Conservation (phyloP, 2,329 filamentous ascomycete species). For the Trichoderma asperellum region DNA sequence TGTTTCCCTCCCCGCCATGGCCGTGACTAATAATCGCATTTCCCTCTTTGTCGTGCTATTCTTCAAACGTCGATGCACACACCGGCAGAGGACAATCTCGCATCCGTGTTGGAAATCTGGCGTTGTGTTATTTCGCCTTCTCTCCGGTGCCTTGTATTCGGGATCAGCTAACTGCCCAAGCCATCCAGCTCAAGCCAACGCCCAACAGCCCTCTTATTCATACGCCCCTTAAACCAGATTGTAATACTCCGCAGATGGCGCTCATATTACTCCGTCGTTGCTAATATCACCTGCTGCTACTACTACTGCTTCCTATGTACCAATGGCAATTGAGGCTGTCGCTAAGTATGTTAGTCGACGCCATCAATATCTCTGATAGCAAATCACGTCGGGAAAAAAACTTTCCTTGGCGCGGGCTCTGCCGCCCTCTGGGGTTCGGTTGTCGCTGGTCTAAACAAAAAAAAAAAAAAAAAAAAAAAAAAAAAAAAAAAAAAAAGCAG, state of each 20-base stretch:
- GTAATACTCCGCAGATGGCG: neutral
- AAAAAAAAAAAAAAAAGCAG: neutral
- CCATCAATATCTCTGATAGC: neutral
- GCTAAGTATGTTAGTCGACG: neutral
- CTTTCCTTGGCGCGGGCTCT: constrained; percentile 12
- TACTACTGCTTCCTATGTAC: neutral
- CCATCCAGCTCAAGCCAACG: neutral
- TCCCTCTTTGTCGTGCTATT: neutral
- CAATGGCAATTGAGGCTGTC: neutral
- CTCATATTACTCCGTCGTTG: neutral
- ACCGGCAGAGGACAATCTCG: neutral
- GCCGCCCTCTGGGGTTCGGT: constrained; percentile 11
- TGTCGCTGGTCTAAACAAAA: neutral
- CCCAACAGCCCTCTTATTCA: neutral
- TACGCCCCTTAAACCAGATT: neutral
- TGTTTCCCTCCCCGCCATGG: neutral
- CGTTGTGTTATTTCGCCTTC: neutral
- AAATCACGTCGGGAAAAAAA: neutral
- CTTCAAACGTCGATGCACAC: neutral
- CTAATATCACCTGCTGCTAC: neutral
- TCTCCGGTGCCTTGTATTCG: constrained; percentile 15
- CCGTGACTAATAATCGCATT: neutral
- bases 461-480: neutral
- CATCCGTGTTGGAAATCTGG: neutral
- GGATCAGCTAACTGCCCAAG: neutral